phyloP scores from a whole-genome alignment of 1,139 yeast species.

The Yamadazyma oceani region DNA sequence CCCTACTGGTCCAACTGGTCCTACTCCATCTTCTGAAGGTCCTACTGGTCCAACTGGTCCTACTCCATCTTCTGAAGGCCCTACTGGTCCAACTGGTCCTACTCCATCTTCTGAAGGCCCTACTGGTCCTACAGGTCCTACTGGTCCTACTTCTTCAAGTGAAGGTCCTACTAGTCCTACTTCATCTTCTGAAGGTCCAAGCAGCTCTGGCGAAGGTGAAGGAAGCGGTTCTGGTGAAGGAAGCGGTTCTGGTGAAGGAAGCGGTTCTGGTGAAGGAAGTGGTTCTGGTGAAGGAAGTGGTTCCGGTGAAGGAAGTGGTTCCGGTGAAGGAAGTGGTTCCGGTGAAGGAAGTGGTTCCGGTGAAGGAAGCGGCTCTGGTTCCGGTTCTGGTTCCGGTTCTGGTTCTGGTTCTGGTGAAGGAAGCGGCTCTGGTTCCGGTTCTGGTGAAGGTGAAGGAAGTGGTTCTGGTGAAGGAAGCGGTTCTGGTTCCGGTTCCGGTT shows the following conservation, averaged over 20 bases:
- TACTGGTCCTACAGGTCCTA: neutral
- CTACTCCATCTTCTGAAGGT: neutral
- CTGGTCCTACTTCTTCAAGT: too few species aligned
- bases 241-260: neutral
- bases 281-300: neutral
- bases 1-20: neutral
- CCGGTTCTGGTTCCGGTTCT: too few species aligned
- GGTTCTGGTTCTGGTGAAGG: slow-evolving; percentile 1
- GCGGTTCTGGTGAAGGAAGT: neutral
- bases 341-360: neutral
- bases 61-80: slow-evolving; percentile 3
- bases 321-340: neutral
- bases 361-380: too few species aligned
- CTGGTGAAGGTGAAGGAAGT: too few species aligned
- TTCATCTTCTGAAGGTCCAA: too few species aligned
- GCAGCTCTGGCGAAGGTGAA: too few species aligned
- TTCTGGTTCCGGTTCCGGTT: too few species aligned
- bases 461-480: too few species aligned
- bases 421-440: neutral
- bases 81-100: slow-evolving; percentile 1
- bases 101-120: too few species aligned
- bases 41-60: neutral
- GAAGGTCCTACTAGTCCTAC: too few species aligned
- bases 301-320: neutral
- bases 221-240: neutral